Base-by-base conservation (phyloP, 208 protist species). In the Trypanosoma vivax region DNA sequence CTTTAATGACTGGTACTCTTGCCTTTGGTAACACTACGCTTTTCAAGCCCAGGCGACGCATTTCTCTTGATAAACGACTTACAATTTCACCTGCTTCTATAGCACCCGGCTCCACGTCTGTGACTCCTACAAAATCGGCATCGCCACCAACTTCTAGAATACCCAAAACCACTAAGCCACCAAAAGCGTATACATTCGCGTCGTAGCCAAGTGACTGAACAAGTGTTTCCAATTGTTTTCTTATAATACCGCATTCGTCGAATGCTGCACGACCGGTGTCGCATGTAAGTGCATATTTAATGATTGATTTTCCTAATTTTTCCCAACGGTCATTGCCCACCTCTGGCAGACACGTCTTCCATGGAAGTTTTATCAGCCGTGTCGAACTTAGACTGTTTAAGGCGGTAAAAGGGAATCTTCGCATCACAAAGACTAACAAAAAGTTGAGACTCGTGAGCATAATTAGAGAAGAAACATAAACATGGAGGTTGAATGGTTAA, bases 171-270 rank as follows among this genome's bases (percentile, higher is more conserved):
- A 83, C 74, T 14, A 95, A 63, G 25, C 88, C 88, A 25, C 88
- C 88, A 70, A 95, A 95, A 42, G 89, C 84, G 55, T 75, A 92
- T 9, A 95, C 75, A 45, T 73, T 80, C 62, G 88, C 77, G 59
- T 95, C 84, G 54, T 91, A 90, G 1, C 88, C 88, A 39, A 78
- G 51, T 4, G 84, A 79, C 29, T 92, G 78, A 18, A 92, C 45
- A 39, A 92, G 59, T 13, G 42, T 75, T 64, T 95, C 82, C 2
- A 95, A 56, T 54, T 95, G 88, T 33, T 80, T 64, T 21, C 88
- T 74, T 3, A 77, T 82, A 4, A 73, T 62, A 37, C 65, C 72
- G 43, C 84, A 92, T 47, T 95, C 88, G 14, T 89, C 76, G 68
- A 92, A 92, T 3, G 88, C 83, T 29, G 40, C 65, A 47, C 74